Conservation (phyloP, 371 early-diverging fungal species). For the Sporodiniella umbellata region DNA sequence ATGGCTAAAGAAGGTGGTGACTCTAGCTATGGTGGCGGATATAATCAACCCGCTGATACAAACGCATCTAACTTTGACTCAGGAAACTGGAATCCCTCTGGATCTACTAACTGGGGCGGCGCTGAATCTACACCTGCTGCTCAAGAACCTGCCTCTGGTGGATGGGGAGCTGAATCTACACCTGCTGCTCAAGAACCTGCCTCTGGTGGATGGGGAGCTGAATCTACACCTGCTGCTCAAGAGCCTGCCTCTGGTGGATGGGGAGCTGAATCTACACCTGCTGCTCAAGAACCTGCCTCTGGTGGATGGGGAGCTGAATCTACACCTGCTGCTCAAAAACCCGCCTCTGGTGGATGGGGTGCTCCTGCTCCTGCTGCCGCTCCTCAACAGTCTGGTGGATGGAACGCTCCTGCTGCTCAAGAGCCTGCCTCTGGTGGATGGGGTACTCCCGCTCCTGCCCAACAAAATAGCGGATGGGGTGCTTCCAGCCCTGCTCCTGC, state of each 20-base stretch:
- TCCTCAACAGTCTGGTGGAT: too few relatives aligned
- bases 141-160: conserved; percentile 14
- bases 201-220: conserved; percentile 21
- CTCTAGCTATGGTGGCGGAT: conserved; percentile 10
- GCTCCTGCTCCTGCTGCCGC: too few relatives aligned
- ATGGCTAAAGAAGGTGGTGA: conserved; percentile 50
- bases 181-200: conserved; percentile 8
- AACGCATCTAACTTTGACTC: conserved; percentile 17
- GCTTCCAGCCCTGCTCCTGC: too few relatives aligned
- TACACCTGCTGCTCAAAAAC: conserved; percentile 1
- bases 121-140: conserved; percentile 16
- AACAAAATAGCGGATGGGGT: conserved; percentile 23
- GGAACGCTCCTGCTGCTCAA: conserved; percentile 3
- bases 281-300: conserved; percentile 24
- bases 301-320: conserved; percentile 42
- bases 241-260: conserved; percentile 12
- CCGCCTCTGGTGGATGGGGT: conserved; percentile 19
- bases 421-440: conserved; percentile 4
- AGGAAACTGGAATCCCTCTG: conserved; percentile 11
- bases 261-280: conserved; percentile 16
- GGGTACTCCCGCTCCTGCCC: conserved; percentile 28
- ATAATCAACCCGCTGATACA: conserved; percentile 6
- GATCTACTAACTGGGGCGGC: conserved; percentile 24
- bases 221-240: conserved; percentile 4
- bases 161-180: conserved; percentile 26